These are phyloP conservation scores for Thielaviopsis populi DNA, from an alignment of 2,329 filamentous ascomycete species.

Conservation along the genomic window DNA sequence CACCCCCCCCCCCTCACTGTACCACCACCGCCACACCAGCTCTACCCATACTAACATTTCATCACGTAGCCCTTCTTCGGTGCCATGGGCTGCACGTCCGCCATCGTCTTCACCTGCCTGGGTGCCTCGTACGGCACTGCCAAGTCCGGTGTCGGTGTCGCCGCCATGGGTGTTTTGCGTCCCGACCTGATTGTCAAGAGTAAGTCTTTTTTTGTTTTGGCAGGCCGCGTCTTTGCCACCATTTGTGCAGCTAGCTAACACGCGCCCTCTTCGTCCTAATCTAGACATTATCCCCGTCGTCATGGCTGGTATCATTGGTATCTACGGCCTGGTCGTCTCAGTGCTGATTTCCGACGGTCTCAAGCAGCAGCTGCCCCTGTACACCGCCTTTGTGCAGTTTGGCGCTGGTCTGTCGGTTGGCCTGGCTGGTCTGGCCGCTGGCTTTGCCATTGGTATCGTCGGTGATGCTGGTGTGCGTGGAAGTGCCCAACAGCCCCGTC, in stretches of 20 bases:
- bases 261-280: not conserved
- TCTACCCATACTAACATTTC: slow-evolving; percentile 24
- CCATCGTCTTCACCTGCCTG: slow-evolving; percentile 93
- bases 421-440: slow-evolving; percentile 68
- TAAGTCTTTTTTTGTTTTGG: slow-evolving; percentile 34
- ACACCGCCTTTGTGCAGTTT: slow-evolving; percentile 73
- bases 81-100: slow-evolving; percentile 93
- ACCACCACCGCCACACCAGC: not conserved
- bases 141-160: slow-evolving; percentile 98
- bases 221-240: not conserved
- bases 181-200: slow-evolving; percentile 99
- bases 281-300: slow-evolving; percentile 97
- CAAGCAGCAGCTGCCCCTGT: slow-evolving; percentile 56
- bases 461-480: slow-evolving; percentile 80
- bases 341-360: slow-evolving; percentile 74
- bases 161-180: slow-evolving; percentile 92
- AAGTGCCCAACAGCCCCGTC: slow-evolving; percentile 67
- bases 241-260: not conserved
- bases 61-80: slow-evolving; percentile 68
- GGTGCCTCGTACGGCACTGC: slow-evolving; percentile 97
- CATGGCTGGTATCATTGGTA: slow-evolving; percentile 99
- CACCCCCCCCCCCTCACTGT: no score
- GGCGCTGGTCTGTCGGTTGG: slow-evolving; percentile 71
- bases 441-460: slow-evolving; percentile 76
- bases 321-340: slow-evolving; percentile 83